Conservation (phyloP, 75 land plant genomes). For the Ceratopteris richardii region DNA sequence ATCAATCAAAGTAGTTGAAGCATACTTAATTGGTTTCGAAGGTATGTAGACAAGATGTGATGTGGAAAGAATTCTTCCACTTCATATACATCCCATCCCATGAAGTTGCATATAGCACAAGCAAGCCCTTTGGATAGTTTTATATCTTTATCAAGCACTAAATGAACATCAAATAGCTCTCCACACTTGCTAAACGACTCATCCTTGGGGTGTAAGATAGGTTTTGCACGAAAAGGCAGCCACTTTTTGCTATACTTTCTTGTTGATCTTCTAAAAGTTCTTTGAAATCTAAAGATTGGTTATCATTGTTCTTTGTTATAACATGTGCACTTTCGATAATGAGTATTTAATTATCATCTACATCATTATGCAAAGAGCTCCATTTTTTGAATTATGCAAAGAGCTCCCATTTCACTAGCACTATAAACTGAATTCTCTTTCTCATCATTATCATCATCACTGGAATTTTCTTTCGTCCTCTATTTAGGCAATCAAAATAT, state of each 20-base stretch:
- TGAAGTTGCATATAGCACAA: conserved; percentile 64
- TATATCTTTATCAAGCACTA: conserved; percentile 77
- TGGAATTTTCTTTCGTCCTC: conserved; percentile 57
- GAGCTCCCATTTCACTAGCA: conserved; percentile 1
- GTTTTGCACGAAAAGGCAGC: conserved; percentile 86
- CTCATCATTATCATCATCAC: conserved; percentile 28
- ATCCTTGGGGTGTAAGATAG: conserved; percentile 84
- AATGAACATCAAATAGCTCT: conserved; percentile 62
- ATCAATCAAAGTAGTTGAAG: no score
- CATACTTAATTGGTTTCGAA: no score
- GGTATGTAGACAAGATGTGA: no score
- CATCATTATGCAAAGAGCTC: not conserved
- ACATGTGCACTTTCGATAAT: not conserved
- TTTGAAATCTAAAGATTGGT: conserved; percentile 7
- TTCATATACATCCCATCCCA: conserved; percentile 55
- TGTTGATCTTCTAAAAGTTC: conserved; percentile 9
- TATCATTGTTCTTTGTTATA: not conserved
- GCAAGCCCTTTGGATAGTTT: conserved; percentile 81
- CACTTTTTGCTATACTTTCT: conserved; percentile 44
- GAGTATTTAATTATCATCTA: not conserved
- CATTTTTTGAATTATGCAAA: not conserved
- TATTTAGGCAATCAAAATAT: conserved; percentile 80
- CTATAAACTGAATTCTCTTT: conserved; percentile 3
- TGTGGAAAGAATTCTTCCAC: not conserved
- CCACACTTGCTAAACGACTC: conserved; percentile 71